phyloP scores from a whole-genome alignment of 140 eudicot species.

The Senecio squalidus region DNA sequence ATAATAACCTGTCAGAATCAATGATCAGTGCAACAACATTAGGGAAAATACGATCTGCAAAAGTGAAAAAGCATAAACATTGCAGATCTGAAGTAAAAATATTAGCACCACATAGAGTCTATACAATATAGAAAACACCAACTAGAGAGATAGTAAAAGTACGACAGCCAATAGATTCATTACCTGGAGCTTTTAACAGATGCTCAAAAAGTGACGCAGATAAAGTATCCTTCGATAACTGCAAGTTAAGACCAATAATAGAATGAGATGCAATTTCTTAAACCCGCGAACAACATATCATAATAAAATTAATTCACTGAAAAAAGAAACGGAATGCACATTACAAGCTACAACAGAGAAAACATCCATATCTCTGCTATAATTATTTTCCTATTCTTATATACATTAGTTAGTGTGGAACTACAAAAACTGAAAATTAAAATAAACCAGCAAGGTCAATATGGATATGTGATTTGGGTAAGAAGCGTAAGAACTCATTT shows the following conservation, averaged over 20 bases:
- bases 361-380: too few species aligned
- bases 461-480: too few species aligned
- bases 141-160: neutral
- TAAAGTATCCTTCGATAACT: slow-evolving; percentile 87
- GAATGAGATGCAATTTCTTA: neutral
- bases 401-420: neutral
- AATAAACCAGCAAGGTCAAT: neutral
- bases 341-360: neutral
- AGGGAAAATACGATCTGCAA: slow-evolving; percentile 72
- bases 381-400: too few species aligned
- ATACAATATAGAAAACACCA: neutral
- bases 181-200: slow-evolving; percentile 95
- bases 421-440: neutral
- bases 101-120: neutral
- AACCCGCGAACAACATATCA: neutral
- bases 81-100: slow-evolving; percentile 3
- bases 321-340: neutral
- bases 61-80: neutral
- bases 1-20: slow-evolving; percentile 79
- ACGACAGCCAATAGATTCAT: neutral
- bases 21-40: slow-evolving; percentile 68
- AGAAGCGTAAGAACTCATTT: too few species aligned
- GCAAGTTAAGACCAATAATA: slow-evolving; percentile 13
- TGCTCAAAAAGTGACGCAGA: slow-evolving; percentile 78
- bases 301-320: neutral